Conservation (phyloP, 495 filamentous ascomycete species). For the Tuber borchii region DNA sequence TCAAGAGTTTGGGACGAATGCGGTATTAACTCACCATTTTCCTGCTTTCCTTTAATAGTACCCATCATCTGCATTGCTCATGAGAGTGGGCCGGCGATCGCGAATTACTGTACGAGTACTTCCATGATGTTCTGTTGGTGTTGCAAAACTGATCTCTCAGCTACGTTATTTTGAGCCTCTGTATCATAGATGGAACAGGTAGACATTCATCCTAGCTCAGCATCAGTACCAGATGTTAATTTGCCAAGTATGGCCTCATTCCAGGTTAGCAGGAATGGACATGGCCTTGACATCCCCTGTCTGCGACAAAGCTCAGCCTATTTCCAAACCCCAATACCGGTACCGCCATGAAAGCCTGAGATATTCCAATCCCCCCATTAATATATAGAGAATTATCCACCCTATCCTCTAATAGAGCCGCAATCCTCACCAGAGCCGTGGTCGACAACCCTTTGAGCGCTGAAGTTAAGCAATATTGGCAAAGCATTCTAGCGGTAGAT, state of each 20-base stretch:
- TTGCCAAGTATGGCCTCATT: not conserved
- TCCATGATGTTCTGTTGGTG: too few relatives aligned
- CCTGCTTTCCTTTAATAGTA: too few relatives aligned
- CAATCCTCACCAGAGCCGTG: not conserved
- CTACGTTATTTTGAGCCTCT: too few relatives aligned
- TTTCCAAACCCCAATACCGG: not conserved
- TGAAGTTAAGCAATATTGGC: not conserved
- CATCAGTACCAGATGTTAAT: not conserved
- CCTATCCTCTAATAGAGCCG: not conserved
- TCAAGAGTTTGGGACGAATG: too few relatives aligned
- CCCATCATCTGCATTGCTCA: too few relatives aligned
- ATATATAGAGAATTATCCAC: not conserved
- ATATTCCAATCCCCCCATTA: not conserved
- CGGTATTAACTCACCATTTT: not conserved
- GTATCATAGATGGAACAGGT: not conserved
- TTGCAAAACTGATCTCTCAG: too few relatives aligned
- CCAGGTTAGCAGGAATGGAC: not conserved
- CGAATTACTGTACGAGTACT: too few relatives aligned
- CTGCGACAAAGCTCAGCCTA: not conserved
- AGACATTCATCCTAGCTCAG: not conserved
- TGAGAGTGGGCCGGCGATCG: too few relatives aligned
- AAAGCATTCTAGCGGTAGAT: not conserved
- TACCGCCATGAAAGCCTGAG: not conserved
- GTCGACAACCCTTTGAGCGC: not conserved
- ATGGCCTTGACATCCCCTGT: not conserved